Evolutionary conservation across 345 rosid genomes (phyloP), one percentile per base, ranked within the genome.

Genomic region (Sisymbrium altissimum): DNA sequence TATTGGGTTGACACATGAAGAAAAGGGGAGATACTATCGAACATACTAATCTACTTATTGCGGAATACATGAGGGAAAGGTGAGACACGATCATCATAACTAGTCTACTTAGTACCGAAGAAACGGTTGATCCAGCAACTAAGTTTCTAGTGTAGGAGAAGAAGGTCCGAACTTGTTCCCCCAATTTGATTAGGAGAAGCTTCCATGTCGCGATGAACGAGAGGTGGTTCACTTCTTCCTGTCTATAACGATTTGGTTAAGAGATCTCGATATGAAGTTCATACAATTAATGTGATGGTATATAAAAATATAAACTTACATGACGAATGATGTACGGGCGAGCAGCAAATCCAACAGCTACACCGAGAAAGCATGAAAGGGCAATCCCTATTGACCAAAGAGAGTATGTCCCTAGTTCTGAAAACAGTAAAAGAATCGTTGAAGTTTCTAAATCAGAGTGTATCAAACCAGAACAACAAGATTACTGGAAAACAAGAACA

Each of bases 81-180:
- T 85, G 88, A 80, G 89, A 86, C 52, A 83, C 36, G 68, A 81
- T 62, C 85, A 90, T 58, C 68, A 75, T 43, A 36, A 84, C 44
- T 80, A 86, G 77, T 79, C 77, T 73, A 70, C 73, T 69, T 43
- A 77, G 21, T 54, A 90, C 61, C 6, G 66, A 30, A 48, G 68
- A 82, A 25, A 68, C 73, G 0, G 49, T 30, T 39, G 82, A 80
- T 59, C 48, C 86, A 88, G 83, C 82, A 77, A 81, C 59, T 83
- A 18, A 82, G 89, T 74, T 83, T 85, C 79, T 88, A 82, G 77
- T 72, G 86, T 58, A 85, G 84, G 71, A 90, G 93, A 72, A 84
- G 78, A 58, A 71, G 59, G 36, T 86, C 89, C 1, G 83, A 67
- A 76, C 78, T 84, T 70, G 84, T 67, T 83, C 87, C 86, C 71